Conservation (phyloP, 345 rosid genomes). For the Limnanthes douglasii region DNA sequence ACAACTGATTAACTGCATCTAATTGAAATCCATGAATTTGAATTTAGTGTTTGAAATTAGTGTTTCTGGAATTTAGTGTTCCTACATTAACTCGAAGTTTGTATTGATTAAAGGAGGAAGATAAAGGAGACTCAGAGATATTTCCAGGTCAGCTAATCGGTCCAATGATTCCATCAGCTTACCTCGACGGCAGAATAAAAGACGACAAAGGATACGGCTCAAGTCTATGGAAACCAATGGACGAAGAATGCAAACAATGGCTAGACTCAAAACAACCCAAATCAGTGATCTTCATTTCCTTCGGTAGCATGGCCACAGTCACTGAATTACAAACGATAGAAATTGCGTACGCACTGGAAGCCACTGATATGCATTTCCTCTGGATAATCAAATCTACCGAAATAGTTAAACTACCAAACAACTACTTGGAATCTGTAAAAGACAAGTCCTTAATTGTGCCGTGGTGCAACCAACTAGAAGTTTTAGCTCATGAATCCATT, state of each 20-base stretch:
- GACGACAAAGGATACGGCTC: slow-evolving; percentile 54
- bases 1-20: not conserved
- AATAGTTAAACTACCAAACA: slow-evolving; percentile 20
- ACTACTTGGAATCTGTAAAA: slow-evolving; percentile 27
- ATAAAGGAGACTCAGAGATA: slow-evolving; percentile 18
- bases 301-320: slow-evolving; percentile 58
- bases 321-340: slow-evolving; percentile 30
- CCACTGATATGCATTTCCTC: slow-evolving; percentile 31
- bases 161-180: slow-evolving; percentile 57
- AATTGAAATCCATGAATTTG: not conserved
- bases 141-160: slow-evolving; percentile 60
- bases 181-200: slow-evolving; percentile 30
- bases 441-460: slow-evolving; percentile 30
- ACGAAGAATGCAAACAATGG: slow-evolving; percentile 51
- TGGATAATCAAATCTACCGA: slow-evolving; percentile 62
- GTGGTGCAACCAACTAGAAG: slow-evolving; percentile 64
- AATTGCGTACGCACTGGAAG: slow-evolving; percentile 29
- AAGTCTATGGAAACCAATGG: slow-evolving; percentile 43
- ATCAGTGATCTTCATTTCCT: slow-evolving; percentile 43
- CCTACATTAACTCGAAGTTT: too few species aligned
- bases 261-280: slow-evolving; percentile 27
- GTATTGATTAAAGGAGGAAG: slow-evolving; percentile 21
- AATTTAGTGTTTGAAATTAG: not conserved
- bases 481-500: slow-evolving; percentile 28
- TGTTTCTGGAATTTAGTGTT: not conserved